A percentile compares a stretch with the other conserved stretches of the same genome.
Conservation (phyloP, 306 rosid genomes). For the Malus fusca region DNA sequence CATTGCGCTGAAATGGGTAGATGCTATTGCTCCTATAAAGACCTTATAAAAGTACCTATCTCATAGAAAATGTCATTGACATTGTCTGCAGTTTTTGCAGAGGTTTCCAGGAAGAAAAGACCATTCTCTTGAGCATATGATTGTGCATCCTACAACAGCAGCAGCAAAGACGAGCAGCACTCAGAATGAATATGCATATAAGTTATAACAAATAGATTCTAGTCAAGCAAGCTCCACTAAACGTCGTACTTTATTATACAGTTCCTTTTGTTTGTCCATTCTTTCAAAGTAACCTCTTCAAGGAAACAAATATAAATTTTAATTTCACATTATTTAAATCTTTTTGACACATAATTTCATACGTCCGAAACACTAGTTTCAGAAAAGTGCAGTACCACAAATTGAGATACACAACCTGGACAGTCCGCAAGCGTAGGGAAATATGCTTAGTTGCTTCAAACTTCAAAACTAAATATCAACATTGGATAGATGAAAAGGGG, state of each 20-base stretch:
- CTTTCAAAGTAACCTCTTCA: not conserved
- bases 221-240: not conserved
- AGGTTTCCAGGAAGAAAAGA: slow-evolving; percentile 56
- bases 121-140: slow-evolving; percentile 54
- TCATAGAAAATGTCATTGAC: slow-evolving; percentile 53
- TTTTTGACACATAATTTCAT: not conserved
- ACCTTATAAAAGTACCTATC: slow-evolving; percentile 29
- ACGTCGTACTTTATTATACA: not conserved
- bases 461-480: not conserved
- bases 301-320: not conserved
- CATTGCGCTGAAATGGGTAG: not conserved
- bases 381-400: not conserved
- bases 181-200: not conserved
- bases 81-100: slow-evolving; percentile 56
- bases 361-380: not conserved
- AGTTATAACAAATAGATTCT: not conserved
- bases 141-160: slow-evolving; percentile 41
- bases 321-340: not conserved
- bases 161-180: slow-evolving; percentile 12
- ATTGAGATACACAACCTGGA: not conserved
- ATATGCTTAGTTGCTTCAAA: not conserved
- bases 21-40: not conserved
- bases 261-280: not conserved
- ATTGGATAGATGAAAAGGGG: not conserved
- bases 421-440: not conserved